phyloP scores from a whole-genome alignment of 495 filamentous ascomycete genomes.

The Penicillium ucsense region DNA sequence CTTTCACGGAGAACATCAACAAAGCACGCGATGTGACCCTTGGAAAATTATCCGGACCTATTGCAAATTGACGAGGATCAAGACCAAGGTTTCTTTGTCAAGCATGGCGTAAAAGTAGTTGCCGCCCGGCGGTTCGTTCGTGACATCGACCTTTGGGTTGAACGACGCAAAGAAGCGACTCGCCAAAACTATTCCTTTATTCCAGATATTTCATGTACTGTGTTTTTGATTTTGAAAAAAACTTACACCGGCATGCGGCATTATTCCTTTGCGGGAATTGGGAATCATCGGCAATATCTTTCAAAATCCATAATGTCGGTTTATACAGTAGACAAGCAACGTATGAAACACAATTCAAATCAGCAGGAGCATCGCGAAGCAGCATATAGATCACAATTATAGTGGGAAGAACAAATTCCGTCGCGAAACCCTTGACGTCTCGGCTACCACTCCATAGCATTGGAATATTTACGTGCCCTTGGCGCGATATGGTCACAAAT shows the following conservation, averaged over 20 bases:
- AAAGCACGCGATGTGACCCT: constrained; percentile 12
- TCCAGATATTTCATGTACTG: not conserved
- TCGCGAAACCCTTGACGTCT: no score
- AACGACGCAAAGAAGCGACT: not conserved
- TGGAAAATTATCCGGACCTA: constrained; percentile 14
- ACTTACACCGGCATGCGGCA: no score
- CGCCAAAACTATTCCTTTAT: not conserved
- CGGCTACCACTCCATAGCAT: not conserved
- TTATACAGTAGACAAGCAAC: no score
- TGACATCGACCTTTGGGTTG: constrained; percentile 1
- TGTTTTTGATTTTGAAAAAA: no score
- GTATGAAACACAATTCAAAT: no score
- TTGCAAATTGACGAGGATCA: constrained; percentile 16
- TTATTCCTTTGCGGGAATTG: no score
- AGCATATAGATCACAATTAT: no score
- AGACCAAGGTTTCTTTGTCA: constrained; percentile 14
- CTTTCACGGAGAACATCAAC: constrained; percentile 9
- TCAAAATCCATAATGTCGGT: no score
- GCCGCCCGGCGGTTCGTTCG: constrained; percentile 9
- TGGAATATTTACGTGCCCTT: not conserved
- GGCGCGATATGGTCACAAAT: not conserved
- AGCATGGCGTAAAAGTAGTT: constrained; percentile 15
- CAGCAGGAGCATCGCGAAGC: no score
- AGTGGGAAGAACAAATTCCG: no score
- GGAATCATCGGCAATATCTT: no score